phyloP scores from a whole-genome alignment of 352 stramenopile species.

The Elongisporangium prolatum region DNA sequence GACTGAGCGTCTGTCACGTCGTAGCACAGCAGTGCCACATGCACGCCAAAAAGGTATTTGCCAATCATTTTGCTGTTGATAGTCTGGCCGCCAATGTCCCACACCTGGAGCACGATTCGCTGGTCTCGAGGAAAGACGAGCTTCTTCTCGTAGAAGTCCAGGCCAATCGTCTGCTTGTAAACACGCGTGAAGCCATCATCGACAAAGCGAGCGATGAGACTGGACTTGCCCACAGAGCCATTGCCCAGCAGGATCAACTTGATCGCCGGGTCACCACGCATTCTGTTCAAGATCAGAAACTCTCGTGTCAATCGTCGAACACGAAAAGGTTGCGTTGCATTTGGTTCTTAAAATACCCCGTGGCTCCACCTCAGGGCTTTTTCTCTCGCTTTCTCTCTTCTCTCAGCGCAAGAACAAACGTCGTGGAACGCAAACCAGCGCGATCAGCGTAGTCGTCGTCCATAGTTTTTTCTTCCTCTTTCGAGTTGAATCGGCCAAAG shows the following conservation, averaged over 20 bases:
- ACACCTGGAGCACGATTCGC: slow-evolving; percentile 76
- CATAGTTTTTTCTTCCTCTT: background rate
- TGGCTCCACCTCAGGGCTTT: background rate
- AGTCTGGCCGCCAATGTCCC: slow-evolving; percentile 88
- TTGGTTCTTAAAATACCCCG: background rate
- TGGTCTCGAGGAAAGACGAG: slow-evolving; percentile 71
- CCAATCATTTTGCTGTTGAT: slow-evolving; percentile 84
- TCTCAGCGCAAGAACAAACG: background rate
- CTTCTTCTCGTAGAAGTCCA: slow-evolving; percentile 88
- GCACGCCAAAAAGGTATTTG: slow-evolving; percentile 80
- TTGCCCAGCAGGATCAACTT: slow-evolving; percentile 87
- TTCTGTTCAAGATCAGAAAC: slow-evolving; percentile 4
- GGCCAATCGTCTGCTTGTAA: slow-evolving; percentile 86
- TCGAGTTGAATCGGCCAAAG: background rate
- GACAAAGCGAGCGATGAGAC: slow-evolving; percentile 79
- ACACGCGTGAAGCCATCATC: slow-evolving; percentile 72
- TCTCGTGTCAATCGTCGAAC: background rate
- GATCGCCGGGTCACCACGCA: slow-evolving; percentile 48
- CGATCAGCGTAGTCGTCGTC: background rate
- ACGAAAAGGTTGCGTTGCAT: background rate
- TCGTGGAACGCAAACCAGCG: background rate
- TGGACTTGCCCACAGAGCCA: slow-evolving; percentile 83
- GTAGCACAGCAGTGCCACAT: slow-evolving; percentile 83
- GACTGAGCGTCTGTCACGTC: slow-evolving; percentile 84
- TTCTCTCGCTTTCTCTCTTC: background rate